A percentile compares a stretch with the other conserved stretches of the same genome.
phyloP scores from a whole-genome alignment of 495 filamentous ascomycete species.

The Echria macrotheca region DNA sequence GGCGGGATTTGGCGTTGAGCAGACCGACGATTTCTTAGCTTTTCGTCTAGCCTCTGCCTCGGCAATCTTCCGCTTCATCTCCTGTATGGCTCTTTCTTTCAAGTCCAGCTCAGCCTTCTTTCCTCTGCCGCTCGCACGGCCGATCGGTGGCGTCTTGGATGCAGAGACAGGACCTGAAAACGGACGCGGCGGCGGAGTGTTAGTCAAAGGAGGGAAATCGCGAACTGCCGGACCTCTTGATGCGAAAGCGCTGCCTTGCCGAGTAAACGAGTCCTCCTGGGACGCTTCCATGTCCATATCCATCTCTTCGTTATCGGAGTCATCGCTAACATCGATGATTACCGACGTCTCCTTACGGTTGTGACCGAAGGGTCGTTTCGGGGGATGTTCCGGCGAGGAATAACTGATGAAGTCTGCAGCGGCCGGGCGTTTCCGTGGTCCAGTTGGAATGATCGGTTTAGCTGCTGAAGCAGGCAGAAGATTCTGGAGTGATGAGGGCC shows the following conservation, averaged over 20 bases:
- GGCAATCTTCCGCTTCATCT: constrained; percentile 69
- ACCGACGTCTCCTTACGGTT: constrained; percentile 44
- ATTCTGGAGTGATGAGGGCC: constrained; percentile 12
- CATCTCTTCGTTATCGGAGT: constrained; percentile 39
- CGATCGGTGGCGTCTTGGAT: constrained; percentile 33
- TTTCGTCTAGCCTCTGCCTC: constrained; percentile 64
- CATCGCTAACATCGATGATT: constrained; percentile 74
- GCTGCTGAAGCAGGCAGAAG: constrained; percentile 6
- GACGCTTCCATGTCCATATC: constrained; percentile 49
- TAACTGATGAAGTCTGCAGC: constrained; percentile 74
- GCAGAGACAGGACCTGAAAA: constrained; percentile 34
- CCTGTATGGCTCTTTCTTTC: constrained; percentile 66
- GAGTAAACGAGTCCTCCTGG: constrained; percentile 28
- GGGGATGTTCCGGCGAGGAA: constrained; percentile 34
- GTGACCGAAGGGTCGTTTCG: constrained; percentile 61
- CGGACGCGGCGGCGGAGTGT: constrained; percentile 32
- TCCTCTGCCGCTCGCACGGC: constrained; percentile 11
- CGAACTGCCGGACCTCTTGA: constrained; percentile 33
- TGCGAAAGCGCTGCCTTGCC: constrained; percentile 15
- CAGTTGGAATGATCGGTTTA: constrained; percentile 5
- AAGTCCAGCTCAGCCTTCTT: constrained; percentile 52
- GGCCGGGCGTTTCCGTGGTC: constrained; percentile 76
- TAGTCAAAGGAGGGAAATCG: constrained; percentile 42
- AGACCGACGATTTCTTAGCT: constrained; percentile 26
- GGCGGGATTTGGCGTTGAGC: constrained; percentile 21